Evolutionary conservation across 2,329 filamentous ascomycete species (phyloP), one percentile per base, ranked within the genome.

Genomic region (Sarocladiaceae sp.): DNA sequence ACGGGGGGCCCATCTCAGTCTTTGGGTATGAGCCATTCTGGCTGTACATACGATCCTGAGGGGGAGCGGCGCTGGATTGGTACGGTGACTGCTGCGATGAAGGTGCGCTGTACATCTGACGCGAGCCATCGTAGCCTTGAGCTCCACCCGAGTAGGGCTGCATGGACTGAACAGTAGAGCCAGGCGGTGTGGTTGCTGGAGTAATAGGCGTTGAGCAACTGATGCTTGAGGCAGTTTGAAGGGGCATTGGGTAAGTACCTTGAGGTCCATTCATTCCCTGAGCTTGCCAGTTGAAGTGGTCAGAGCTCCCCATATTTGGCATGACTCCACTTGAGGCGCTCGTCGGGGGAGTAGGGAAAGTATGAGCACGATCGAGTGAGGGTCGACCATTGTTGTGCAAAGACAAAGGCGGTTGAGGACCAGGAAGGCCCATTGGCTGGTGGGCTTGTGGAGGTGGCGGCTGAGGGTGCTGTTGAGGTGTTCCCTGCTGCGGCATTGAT

Each of bases 341-440:
- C 1, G 90, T 88, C 1, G 91, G 90, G 27, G 91, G 91, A 3
- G 91, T 96, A 3, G 91, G 90, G 65, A 96, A 96, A 2, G 89
- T 95, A 62, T 95, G 86, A 13, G 89, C 84, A 43, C 91, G 81
- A 50, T 96, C 90, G 29, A 95, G 68, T 6, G 79, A 73, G 6
- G 89, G 89, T 33, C 91, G 78, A 57, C 88, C 80, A 68, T 60
- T 82, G 66, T 79, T 78, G 55, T 91, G 86, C 15, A 86, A 80
- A 1, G 77, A 68, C 33, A 82, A 61, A 24, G 76, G 65, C 40
- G 72, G 64, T 50, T 78, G 75, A 1, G 74, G 70, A 1, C 72
- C 72, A 0, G 74, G 71, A 61, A 93, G 61, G 65, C 76, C 89
- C 70, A 67, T 77, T 51, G 60, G 37, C 23, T 41, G 68, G 55